Evolutionary conservation across 2,329 filamentous ascomycete species (phyloP).

Genomic region (Aspergillus persii): DNA sequence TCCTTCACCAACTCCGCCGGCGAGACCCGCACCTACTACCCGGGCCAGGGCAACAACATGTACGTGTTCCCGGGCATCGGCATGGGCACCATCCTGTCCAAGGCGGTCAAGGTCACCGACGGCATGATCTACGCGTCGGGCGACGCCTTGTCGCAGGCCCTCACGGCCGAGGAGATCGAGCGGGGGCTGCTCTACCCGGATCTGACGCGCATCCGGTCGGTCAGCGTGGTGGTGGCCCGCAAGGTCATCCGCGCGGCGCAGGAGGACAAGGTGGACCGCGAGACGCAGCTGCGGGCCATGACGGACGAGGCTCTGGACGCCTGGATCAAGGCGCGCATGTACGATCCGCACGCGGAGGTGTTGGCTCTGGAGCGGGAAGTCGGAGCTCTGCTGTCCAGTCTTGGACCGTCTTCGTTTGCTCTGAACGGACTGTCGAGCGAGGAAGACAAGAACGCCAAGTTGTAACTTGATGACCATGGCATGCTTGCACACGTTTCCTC

Average conservation of each 20-base stretch:
- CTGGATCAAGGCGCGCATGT: slow-evolving; percentile 51
- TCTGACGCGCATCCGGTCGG: slow-evolving; percentile 87
- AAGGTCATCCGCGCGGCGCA: slow-evolving; percentile 93
- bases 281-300: slow-evolving; percentile 45
- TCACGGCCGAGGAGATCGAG: slow-evolving; percentile 77
- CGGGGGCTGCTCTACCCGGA: slow-evolving; percentile 86
- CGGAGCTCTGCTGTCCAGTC: slow-evolving; percentile 40
- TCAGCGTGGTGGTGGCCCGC: slow-evolving; percentile 79
- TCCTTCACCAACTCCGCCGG: slow-evolving; percentile 61
- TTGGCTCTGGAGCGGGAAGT: slow-evolving; percentile 47
- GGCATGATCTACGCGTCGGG: slow-evolving; percentile 97
- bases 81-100: slow-evolving; percentile 86
- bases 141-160: slow-evolving; percentile 71
- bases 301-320: slow-evolving; percentile 43
- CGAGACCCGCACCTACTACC: slow-evolving; percentile 65
- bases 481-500: not conserved
- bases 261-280: slow-evolving; percentile 66
- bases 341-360: slow-evolving; percentile 49
- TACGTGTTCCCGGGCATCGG: slow-evolving; percentile 98
- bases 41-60: slow-evolving; percentile 76
- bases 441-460: slow-evolving; percentile 33
- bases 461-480: slow-evolving; percentile 23
- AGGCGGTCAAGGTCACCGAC: slow-evolving; percentile 82
- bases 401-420: slow-evolving; percentile 24
- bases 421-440: slow-evolving; percentile 23